Conservation (phyloP, 371 early-diverging fungal genomes). For the Fennellomyces sp. region DNA sequence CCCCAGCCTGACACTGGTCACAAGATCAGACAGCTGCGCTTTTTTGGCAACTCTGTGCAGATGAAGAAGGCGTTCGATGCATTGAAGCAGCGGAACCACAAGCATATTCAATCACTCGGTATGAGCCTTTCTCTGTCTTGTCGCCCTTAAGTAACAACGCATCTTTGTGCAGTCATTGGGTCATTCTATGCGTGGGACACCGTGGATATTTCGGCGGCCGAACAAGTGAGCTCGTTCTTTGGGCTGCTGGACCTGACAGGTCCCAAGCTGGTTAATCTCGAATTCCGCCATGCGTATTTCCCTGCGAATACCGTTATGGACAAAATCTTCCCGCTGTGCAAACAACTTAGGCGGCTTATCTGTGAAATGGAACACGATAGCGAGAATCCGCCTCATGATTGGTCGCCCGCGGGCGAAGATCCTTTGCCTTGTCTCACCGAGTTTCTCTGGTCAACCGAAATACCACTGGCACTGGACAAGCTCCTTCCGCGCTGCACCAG, state of each 20-base stretch:
- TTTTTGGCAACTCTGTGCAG: conserved; percentile 10
- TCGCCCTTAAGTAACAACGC: too few relatives aligned
- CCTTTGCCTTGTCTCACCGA: conserved; percentile 2
- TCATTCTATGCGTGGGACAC: conserved; percentile 12
- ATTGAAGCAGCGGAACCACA: background rate
- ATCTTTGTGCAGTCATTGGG: conserved; percentile 7
- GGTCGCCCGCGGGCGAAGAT: background rate
- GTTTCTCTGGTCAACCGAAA: conserved; percentile 5
- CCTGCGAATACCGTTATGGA: background rate
- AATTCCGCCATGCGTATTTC: conserved; percentile 6
- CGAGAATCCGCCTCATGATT: background rate
- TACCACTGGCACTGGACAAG: background rate
- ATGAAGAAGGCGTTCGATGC: conserved; percentile 10
- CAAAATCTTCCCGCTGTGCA: background rate
- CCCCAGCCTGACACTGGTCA: conserved; percentile 7
- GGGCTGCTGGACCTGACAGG: background rate
- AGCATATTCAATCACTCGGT: conserved; percentile 3
- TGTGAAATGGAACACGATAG: conserved; percentile 6
- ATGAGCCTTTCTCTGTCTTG: background rate
- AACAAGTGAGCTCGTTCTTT: background rate
- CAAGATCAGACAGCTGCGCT: background rate
- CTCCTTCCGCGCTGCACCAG: background rate
- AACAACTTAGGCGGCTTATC: background rate
- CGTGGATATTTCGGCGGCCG: conserved; percentile 7
- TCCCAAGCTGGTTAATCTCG: background rate